Conservation (phyloP, 2,329 filamentous ascomycete genomes). For the Anthostomella pinea region DNA sequence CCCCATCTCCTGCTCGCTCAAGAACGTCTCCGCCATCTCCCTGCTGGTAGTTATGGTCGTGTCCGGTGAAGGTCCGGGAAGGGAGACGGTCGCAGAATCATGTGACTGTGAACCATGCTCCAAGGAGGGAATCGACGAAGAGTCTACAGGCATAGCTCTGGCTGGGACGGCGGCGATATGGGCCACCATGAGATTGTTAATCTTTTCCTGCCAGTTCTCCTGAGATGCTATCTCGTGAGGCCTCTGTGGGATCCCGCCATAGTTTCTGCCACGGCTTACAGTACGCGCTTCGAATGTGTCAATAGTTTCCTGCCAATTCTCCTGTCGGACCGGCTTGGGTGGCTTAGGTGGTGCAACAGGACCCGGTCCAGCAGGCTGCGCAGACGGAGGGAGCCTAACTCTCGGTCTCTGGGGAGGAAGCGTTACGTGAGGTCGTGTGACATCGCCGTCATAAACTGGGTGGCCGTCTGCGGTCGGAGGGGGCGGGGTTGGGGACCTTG, state of each 20-base stretch:
- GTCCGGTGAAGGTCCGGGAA: slow-evolving; percentile 46
- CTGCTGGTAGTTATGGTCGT: slow-evolving; percentile 53
- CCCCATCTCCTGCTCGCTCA: slow-evolving; percentile 77
- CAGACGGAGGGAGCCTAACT: slow-evolving; percentile 77
- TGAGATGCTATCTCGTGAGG: slow-evolving; percentile 31
- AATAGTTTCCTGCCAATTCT: slow-evolving; percentile 9
- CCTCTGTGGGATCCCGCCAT: slow-evolving; percentile 24
- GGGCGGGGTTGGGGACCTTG: slow-evolving; percentile 65
- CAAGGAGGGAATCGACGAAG: slow-evolving; percentile 64
- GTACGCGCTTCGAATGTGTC: slow-evolving; percentile 18
- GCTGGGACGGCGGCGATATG: slow-evolving; percentile 46
- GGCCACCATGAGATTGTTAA: slow-evolving; percentile 73
- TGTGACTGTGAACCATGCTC: slow-evolving; percentile 51
- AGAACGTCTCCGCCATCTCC: slow-evolving; percentile 74
- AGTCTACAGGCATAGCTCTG: slow-evolving; percentile 61
- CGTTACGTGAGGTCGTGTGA: slow-evolving; percentile 63
- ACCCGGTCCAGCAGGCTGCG: slow-evolving; percentile 39
- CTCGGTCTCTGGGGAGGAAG: slow-evolving; percentile 69
- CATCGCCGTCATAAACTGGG: slow-evolving; percentile 68
- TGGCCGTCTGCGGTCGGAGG: slow-evolving; percentile 69
- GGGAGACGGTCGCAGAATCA: slow-evolving; percentile 65
- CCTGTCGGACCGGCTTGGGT: slow-evolving; percentile 34
- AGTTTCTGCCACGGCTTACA: slow-evolving; percentile 23
- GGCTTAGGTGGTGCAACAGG: slow-evolving; percentile 25
- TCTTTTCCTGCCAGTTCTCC: slow-evolving; percentile 73